These are phyloP conservation scores for Fimicolochytrium jonesii DNA, from an alignment of 192 early-diverging fungal genomes.

Conservation along the genomic window DNA sequence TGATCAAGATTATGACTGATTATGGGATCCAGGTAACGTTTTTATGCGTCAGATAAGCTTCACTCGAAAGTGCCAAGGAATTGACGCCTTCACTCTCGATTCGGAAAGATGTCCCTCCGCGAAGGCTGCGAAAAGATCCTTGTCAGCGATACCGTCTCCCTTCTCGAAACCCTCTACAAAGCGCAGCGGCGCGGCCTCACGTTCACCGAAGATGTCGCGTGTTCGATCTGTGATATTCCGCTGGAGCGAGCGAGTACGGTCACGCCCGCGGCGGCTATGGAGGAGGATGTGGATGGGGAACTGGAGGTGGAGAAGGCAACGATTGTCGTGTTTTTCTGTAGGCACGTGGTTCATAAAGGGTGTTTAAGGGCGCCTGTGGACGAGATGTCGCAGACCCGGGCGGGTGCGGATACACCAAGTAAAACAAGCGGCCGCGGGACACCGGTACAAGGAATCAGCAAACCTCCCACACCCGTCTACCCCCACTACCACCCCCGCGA, in stretches of 20 bases:
- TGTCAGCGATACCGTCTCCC: conserved; percentile 76
- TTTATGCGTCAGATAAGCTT: too few species aligned
- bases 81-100: too few species aligned
- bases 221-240: conserved; percentile 25
- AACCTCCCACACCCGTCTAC: background rate
- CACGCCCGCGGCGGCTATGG: conserved; percentile 24
- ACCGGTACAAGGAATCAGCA: background rate
- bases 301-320: conserved; percentile 36
- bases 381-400: background rate
- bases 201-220: conserved; percentile 18
- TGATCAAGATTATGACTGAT: conserved; percentile 89
- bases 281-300: conserved; percentile 2
- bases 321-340: conserved; percentile 83
- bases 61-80: too few species aligned
- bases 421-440: background rate
- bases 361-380: conserved; percentile 57
- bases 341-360: conserved; percentile 79
- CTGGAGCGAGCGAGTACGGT: conserved; percentile 30
- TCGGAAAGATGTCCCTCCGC: conserved; percentile 75
- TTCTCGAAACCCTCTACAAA: conserved; percentile 46
- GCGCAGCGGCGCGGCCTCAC: conserved; percentile 23
- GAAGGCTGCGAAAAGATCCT: conserved; percentile 90
- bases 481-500: background rate
- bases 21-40: conserved; percentile 85
- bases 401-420: background rate